phyloP scores from a whole-genome alignment of 345 rosid genomes.

The Hibiscus syriacus region DNA sequence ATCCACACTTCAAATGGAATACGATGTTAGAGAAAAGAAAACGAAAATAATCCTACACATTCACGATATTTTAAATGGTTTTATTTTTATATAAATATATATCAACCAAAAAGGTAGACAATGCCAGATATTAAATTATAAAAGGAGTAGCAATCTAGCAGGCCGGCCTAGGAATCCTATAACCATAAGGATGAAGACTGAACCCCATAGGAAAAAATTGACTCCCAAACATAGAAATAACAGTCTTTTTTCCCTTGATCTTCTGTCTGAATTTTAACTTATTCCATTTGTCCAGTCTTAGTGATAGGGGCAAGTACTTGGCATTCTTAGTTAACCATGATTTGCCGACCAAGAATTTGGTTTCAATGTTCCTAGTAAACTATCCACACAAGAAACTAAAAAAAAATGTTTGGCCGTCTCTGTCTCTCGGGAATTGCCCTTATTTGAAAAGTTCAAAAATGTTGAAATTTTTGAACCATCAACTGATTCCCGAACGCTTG shows the following conservation, averaged over 20 bases:
- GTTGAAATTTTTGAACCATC: neutral
- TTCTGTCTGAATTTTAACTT: neutral
- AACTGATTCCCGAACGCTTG: neutral
- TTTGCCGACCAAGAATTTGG: slow-evolving; percentile 1
- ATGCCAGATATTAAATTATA: neutral
- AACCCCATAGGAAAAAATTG: neutral
- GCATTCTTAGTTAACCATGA: neutral
- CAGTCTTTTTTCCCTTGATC: neutral
- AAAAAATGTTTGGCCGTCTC: neutral
- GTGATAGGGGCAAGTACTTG: neutral
- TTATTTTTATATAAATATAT: too few species aligned
- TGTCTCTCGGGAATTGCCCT: neutral
- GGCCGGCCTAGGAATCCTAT: slow-evolving; percentile 9
- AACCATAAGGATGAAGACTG: slow-evolving; percentile 7
- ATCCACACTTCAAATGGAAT: too few species aligned
- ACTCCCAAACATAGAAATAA: neutral
- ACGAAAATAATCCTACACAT: too few species aligned
- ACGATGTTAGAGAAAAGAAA: too few species aligned
- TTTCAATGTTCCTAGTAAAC: neutral
- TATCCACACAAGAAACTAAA: neutral
- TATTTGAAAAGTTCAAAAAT: neutral
- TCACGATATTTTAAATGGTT: too few species aligned
- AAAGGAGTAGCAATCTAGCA: neutral
- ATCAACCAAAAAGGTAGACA: too few species aligned
- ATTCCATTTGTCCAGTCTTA: neutral